phyloP scores from a whole-genome alignment of 2,329 filamentous ascomycete species.

The Nothophoma quercina region DNA sequence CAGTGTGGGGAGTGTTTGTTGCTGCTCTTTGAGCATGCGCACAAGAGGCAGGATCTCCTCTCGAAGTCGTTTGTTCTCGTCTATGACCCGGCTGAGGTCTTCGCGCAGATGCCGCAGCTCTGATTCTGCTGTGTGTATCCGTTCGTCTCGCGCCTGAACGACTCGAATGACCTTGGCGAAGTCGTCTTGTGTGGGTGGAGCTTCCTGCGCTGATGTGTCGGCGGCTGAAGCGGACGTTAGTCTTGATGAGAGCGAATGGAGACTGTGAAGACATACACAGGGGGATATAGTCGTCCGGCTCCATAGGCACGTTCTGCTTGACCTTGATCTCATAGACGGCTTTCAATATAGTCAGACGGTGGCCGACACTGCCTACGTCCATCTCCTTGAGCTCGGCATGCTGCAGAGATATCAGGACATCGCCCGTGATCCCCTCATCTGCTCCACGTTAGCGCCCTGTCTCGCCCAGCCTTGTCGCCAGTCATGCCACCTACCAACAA shows the following conservation, averaged over 20 bases:
- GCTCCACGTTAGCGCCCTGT: constrained; percentile 1
- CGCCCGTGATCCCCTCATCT: constrained; percentile 95
- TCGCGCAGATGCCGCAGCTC: constrained; percentile 78
- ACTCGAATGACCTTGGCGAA: constrained; percentile 91
- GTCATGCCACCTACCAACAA: constrained; percentile 72
- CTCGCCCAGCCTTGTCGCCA: too few relatives aligned
- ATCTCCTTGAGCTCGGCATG: constrained; percentile 96
- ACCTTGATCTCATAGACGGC: constrained; percentile 96
- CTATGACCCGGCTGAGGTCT: constrained; percentile 61
- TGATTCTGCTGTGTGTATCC: constrained; percentile 81
- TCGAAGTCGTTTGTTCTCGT: constrained; percentile 86
- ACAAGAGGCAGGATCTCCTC: constrained; percentile 93
- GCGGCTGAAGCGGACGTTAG: constrained; percentile 67
- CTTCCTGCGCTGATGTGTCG: constrained; percentile 84
- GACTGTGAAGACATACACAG: constrained; percentile 69
- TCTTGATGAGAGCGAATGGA: not conserved
- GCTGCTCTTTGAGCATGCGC: constrained; percentile 88
- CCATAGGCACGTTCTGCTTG: constrained; percentile 88
- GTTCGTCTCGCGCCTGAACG: constrained; percentile 86
- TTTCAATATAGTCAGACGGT: constrained; percentile 93
- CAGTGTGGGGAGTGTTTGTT: constrained; percentile 81
- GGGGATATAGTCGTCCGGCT: constrained; percentile 92
- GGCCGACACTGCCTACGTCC: constrained; percentile 90
- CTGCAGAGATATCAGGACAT: constrained; percentile 84
- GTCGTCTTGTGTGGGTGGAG: constrained; percentile 89